phyloP scores from a whole-genome alignment of 2,329 filamentous ascomycete species.

The Alternaria metachromatica region DNA sequence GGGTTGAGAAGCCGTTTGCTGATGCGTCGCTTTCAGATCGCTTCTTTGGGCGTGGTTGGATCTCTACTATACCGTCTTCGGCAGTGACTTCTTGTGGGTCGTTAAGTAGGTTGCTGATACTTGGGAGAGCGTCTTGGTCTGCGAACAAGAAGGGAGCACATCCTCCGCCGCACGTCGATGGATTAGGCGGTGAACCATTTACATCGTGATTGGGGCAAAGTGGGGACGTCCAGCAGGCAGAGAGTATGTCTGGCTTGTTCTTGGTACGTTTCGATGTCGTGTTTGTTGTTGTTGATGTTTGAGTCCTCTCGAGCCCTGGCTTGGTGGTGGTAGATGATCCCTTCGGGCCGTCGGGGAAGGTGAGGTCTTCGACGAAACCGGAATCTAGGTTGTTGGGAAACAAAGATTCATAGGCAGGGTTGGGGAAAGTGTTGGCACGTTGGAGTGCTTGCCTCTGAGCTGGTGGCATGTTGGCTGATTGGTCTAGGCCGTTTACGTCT shows the following conservation, averaged over 20 bases:
- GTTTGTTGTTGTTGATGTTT: conserved; percentile 23
- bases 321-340: conserved; percentile 23
- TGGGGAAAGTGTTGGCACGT: conserved; percentile 44
- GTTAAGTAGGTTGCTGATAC: conserved; percentile 35
- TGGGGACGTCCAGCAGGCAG: conserved; percentile 52
- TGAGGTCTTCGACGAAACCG: conserved; percentile 47
- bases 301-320: conserved; percentile 23
- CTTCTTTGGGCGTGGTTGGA: conserved; percentile 45
- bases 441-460: conserved; percentile 31
- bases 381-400: conserved; percentile 45
- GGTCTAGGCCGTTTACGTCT: conserved; percentile 25
- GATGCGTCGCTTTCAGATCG: conserved; percentile 45
- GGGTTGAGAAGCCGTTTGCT: conserved; percentile 38
- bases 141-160: conserved; percentile 52
- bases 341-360: conserved; percentile 46
- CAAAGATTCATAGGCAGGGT: conserved; percentile 45
- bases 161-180: conserved; percentile 49
- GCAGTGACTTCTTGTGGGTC: conserved; percentile 41
- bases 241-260: conserved; percentile 46
- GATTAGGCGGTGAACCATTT: conserved; percentile 48
- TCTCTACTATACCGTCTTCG: conserved; percentile 48
- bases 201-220: conserved; percentile 50
- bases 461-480: conserved; percentile 36
- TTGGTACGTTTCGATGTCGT: conserved; percentile 41
- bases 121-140: conserved; percentile 41